Evolutionary conservation across 495 filamentous ascomycete species (phyloP).

Genomic region (Podospora bellae-mahoneyi): DNA sequence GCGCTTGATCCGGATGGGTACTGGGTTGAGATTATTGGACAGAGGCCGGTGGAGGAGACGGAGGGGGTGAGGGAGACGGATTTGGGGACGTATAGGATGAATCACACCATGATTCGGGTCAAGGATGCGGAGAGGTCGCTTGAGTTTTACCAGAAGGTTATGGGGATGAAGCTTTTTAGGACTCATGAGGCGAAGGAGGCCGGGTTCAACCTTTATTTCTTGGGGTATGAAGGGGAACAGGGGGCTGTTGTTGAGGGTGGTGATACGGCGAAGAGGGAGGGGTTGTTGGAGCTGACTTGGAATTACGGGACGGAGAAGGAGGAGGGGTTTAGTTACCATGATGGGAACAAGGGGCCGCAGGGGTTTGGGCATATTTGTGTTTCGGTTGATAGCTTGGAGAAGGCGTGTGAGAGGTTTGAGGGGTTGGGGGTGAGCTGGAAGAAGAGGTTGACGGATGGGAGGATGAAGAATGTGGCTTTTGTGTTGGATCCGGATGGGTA

Average conservation of each 20-base stretch:
- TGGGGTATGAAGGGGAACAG: slow-evolving; percentile 65
- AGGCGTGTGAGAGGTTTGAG: slow-evolving; percentile 82
- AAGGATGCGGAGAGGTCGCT: slow-evolving; percentile 82
- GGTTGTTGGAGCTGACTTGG: slow-evolving; percentile 88
- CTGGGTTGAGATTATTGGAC: slow-evolving; percentile 73
- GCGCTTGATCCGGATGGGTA: slow-evolving; percentile 91
- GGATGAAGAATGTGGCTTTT: slow-evolving; percentile 95
- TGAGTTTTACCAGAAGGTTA: slow-evolving; percentile 83
- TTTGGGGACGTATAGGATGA: slow-evolving; percentile 47
- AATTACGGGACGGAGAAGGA: slow-evolving; percentile 97
- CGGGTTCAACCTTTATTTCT: slow-evolving; percentile 87
- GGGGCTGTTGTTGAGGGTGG: slow-evolving; percentile 45
- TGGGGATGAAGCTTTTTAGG: slow-evolving; percentile 81
- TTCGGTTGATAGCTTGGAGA: slow-evolving; percentile 83
- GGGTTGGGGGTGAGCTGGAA: slow-evolving; percentile 80
- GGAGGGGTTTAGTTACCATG: slow-evolving; percentile 78
- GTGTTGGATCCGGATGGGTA: slow-evolving; percentile 89
- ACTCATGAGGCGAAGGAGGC: slow-evolving; percentile 65
- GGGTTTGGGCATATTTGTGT: slow-evolving; percentile 94
- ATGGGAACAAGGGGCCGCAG: slow-evolving; percentile 86
- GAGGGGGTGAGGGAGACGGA: slow-evolving; percentile 39
- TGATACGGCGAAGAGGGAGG: slow-evolving; percentile 55
- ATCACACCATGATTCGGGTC: slow-evolving; percentile 92
- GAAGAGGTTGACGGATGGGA: slow-evolving; percentile 86
- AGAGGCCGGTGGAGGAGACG: slow-evolving; percentile 40